A percentile compares a stretch with the other conserved stretches of the same genome.
Evolutionary conservation across 768 basidiomycete species (phyloP).

Genomic region (Lentinula sp.): DNA sequence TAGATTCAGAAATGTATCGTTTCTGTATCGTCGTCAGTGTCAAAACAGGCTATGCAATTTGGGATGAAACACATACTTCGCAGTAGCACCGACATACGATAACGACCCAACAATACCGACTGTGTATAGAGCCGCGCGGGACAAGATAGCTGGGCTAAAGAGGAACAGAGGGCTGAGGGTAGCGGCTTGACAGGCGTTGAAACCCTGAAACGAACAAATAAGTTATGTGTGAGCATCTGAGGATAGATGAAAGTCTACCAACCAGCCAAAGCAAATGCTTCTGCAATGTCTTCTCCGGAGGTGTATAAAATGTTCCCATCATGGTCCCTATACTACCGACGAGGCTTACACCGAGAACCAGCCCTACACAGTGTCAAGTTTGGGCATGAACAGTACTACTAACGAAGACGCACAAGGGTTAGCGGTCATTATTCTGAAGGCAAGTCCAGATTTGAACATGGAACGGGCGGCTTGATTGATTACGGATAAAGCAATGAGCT

Average conservation of each 20-base stretch:
- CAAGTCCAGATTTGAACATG: constrained; percentile 63
- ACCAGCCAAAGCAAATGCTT: constrained; percentile 83
- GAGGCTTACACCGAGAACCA: constrained; percentile 77
- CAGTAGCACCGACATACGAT: constrained; percentile 85
- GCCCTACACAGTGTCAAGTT: constrained; percentile 41
- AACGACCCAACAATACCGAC: constrained; percentile 81
- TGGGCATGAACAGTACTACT: neutral
- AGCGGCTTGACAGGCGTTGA: constrained; percentile 83
- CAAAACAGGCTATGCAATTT: neutral
- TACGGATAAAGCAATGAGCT: neutral
- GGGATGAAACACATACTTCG: constrained; percentile 40
- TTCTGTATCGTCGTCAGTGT: constrained; percentile 26
- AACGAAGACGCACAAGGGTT: constrained; percentile 60
- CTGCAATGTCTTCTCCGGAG: constrained; percentile 68
- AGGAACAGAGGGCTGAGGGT: constrained; percentile 89
- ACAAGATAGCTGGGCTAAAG: constrained; percentile 77
- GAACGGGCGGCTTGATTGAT: constrained; percentile 42
- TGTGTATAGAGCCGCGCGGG: constrained; percentile 85
- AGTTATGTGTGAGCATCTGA: constrained; percentile 8
- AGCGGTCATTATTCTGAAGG: constrained; percentile 72
- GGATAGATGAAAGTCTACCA: constrained; percentile 17
- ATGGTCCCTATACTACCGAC: constrained; percentile 78
- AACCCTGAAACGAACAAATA: constrained; percentile 42
- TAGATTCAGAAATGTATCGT: constrained; percentile 80
- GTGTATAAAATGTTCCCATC: constrained; percentile 76